Percentiles rank a stretch among this genome's conserved stretches.
phyloP scores from a whole-genome alignment of 1,284 basidiomycete species.

The Sanghuangporus sanghuang region DNA sequence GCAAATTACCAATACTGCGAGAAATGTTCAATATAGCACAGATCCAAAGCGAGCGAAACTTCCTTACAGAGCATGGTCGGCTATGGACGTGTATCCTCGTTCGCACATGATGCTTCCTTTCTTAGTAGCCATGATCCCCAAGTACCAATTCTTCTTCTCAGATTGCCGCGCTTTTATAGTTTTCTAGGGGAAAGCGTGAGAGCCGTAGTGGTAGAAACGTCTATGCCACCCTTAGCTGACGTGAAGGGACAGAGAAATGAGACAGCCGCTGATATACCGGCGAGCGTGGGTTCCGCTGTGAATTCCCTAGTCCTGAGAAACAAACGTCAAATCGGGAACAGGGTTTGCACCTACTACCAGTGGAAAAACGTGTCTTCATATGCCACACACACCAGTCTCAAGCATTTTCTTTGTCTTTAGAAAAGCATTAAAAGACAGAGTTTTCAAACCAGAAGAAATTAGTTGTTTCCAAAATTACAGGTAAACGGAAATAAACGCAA shows the following conservation, averaged over 20 bases:
- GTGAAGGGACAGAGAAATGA: not conserved
- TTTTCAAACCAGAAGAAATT: too few species aligned
- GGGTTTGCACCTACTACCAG: not conserved
- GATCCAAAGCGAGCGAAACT: not conserved
- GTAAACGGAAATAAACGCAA: too few species aligned
- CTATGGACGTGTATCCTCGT: slow-evolving; percentile 58
- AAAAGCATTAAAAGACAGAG: too few species aligned
- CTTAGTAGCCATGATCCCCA: not conserved
- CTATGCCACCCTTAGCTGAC: not conserved
- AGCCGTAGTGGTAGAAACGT: not conserved
- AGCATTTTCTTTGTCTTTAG: too few species aligned
- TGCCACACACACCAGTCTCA: too few species aligned
- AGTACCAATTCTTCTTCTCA: not conserved
- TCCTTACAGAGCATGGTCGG: slow-evolving; percentile 66
- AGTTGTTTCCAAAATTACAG: too few species aligned
- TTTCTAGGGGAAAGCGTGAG: not conserved
- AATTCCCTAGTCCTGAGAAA: not conserved
- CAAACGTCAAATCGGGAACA: not conserved
- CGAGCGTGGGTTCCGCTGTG: not conserved
- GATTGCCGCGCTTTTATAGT: not conserved
- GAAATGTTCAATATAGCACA: not conserved
- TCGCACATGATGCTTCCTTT: slow-evolving; percentile 19
- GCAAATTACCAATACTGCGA: slow-evolving; percentile 70
- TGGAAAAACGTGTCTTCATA: too few species aligned
- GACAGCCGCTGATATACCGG: not conserved